Evolutionary conservation across 2,329 filamentous ascomycete species (phyloP), one percentile per base, ranked within the genome.

Genomic region (Fusarium sp.): DNA sequence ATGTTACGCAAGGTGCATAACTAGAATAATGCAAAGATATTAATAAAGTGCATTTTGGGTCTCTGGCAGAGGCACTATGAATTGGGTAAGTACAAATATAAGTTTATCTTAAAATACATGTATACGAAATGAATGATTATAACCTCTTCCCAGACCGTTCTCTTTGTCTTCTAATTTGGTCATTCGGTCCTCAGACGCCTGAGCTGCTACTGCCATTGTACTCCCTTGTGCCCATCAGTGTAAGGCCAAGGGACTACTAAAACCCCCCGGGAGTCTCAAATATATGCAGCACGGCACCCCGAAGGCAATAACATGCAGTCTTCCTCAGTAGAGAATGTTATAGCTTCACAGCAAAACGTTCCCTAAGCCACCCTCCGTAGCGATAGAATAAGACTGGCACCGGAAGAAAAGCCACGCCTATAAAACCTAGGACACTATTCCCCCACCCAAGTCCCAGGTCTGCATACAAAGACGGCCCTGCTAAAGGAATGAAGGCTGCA

Each of bases 401-500:
- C 31, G 80, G 79, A 71, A 62, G 66, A 63, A 63, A 64, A 0
- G 78, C 84, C 9, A 88, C 59, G 2, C 83, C 85, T 24, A 90
- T 82, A 64, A 90, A 11, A 16, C 67, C 70, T 3, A 73, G 56
- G 33, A 72, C 42, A 24, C 68, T 72, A 20, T 72, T 72, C 10
- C 63, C 85, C 85, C 73, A 91, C 73, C 76, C 90, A 75, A 71
- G 89, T 81, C 69, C 82, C 3, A 85, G 74, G 36, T 76, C 71
- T 20, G 76, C 72, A 61, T 79, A 80, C 63, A 79, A 56, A 33
- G 83, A 79, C 6, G 83, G 82, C 0, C 88, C 89, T 20, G 88
- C 89, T 7, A 91, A 80, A 1, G 90, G 89, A 33, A 91, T 85
- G 0, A 88, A 81, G 11, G 90, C 91, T 17, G 89, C 92, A 77